Base-by-base conservation (phyloP, 2,329 filamentous ascomycete genomes). In the Camillea tinctor region DNA sequence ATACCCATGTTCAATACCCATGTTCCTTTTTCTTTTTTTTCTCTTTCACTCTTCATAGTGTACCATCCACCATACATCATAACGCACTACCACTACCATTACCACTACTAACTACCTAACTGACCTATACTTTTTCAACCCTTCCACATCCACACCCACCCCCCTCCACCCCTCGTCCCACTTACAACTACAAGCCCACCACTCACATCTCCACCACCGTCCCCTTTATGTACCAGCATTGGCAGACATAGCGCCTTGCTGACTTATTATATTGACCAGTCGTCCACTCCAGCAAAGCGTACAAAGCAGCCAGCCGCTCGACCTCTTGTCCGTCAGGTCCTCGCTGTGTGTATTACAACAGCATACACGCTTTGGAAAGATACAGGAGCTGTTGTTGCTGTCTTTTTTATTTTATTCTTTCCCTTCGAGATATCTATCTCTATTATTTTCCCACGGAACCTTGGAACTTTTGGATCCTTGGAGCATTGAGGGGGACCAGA, bases 201-300 rank as follows among this genome's bases (percentile, higher is more conserved):
- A 2, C 15, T n/a, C 36, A 13, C 36, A 44, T 44, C 36, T n/a
- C 15, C 36, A 17, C 36, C 36, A 44, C 36, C 36, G 36, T 44
- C 36, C 36, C 36, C 36, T 44, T 44, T 44, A 44, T 44, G 36
- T 44, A 11, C 36, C 17, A 30, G 26, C n/a, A 44, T 44, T 44
- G 36, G 36, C 36, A 44, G 15, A 15, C n/a, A 11, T 62, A 61
- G 64, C 61, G 55, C 60, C 56, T 60, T 40, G 59, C 55, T 59
- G 61, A 58, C 57, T 55, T 59, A 62, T 62, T 58, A 59, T 58
- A 40, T 55, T 56, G 58, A 60, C 58, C 36, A 44, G 58, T 60
- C 55, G 58, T 60, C 58, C 36, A 44, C 56, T 60, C 58, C 36
- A 44, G 11, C 36, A 44, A 44, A 44, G 36, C 36, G 36, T 44